Conservation (phyloP, 441 rosid genomes). For the Populus hybrid region DNA sequence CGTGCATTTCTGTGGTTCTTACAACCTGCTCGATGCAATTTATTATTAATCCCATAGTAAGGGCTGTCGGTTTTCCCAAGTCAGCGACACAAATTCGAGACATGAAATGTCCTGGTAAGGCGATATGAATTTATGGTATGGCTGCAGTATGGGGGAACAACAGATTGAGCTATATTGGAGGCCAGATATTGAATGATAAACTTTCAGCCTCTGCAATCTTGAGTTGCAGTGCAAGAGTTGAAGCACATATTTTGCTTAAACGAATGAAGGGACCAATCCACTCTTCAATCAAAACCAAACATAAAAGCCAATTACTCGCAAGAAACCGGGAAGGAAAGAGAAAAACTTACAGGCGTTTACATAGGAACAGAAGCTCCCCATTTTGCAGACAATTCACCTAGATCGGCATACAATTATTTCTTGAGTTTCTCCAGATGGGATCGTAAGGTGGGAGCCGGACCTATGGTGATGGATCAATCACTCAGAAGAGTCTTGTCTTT, state of each 20-base stretch:
- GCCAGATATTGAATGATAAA: not conserved
- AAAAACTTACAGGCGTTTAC: not conserved
- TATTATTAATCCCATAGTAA: not conserved
- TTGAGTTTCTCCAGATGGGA: not conserved
- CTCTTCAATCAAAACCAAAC: not conserved
- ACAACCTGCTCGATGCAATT: not conserved
- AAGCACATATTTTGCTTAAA: not conserved
- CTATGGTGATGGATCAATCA: not conserved
- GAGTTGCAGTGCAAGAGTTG: not conserved
- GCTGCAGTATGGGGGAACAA: not conserved
- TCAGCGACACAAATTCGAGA: not conserved
- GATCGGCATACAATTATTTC: not conserved
- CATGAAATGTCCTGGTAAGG: not conserved
- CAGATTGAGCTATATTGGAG: not conserved
- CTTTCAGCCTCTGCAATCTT: not conserved
- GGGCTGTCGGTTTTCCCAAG: not conserved
- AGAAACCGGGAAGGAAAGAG: not conserved
- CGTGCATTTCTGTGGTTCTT: not conserved
- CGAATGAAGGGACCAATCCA: not conserved
- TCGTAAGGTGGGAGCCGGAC: not conserved
- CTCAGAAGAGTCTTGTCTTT: not conserved
- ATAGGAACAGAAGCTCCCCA: not conserved
- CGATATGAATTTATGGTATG: not conserved
- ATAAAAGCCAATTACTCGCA: not conserved
- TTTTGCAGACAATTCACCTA: not conserved